Evolutionary conservation across 2,329 filamentous ascomycete species (phyloP), one percentile per base, ranked within the genome.

Genomic region (Sporothrix dimorphospora): DNA sequence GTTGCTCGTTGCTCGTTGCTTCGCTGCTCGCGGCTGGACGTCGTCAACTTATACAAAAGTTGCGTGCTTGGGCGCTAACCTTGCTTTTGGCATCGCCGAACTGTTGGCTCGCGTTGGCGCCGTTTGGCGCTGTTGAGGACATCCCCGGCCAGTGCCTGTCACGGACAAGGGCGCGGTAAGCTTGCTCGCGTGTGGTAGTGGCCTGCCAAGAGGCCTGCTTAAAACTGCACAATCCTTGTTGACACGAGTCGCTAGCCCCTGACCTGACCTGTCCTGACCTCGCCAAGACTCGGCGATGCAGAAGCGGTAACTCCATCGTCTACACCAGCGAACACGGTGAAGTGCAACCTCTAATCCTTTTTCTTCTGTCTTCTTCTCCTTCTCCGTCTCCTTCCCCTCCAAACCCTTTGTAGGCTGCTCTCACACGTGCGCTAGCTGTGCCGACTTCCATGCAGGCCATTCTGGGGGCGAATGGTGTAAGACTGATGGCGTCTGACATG

Each of bases 11-110:
- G 30, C 30, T 34, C 30, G 30, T 6, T 34, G 30, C 30, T 34
- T 34, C 30, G 42, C 42, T 14, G 42, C 42, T 45, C 1, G 42
- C 14, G 12, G 24, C 21, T 38, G 30, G 16, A n/a, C 30, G 19
- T 21, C 57, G 57, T 69, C 67, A 69, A 69, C 51, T 69, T 69
- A 57, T 57, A 45, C 40, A 59, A 59, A 45, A 24, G 68, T 70
- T 40, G 53, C 68, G 68, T 70, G 68, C 53, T 70, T 16, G 24
- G 24, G 21, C 68, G 68, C 68, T 70, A 70, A n/a, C 53, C 21
- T 34, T 30, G 7, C 11, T 38, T 38, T n/a, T 38, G 19, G 55
- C 34, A 61, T 40, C 57, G 57, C 57, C 57, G 57, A 14, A 19
- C n/a, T 7, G 47, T 51, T 51, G 47, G 47, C 30, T 34, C 6